phyloP scores from a whole-genome alignment of 805 yeast species.

The Lipomyces sp. region DNA sequence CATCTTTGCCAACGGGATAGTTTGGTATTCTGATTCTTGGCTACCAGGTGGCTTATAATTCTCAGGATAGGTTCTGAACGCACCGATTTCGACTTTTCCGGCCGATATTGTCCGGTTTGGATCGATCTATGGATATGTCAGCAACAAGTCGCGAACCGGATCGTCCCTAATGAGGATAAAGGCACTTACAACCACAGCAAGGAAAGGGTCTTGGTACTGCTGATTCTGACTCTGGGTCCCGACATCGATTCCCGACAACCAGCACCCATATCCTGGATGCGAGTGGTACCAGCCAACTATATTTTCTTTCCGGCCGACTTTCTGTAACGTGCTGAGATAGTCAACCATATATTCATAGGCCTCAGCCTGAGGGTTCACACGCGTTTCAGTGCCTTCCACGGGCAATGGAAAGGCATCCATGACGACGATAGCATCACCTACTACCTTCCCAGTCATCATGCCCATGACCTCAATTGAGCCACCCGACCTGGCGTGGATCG shows the following conservation, averaged over 20 bases:
- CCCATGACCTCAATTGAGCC: conserved; percentile 95
- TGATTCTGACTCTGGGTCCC: conserved; percentile 86
- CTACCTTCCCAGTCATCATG: conserved; percentile 80
- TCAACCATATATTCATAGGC: conserved; percentile 95
- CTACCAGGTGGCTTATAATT: conserved; percentile 40
- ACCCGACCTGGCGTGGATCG: conserved; percentile 79
- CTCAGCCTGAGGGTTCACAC: conserved; percentile 93
- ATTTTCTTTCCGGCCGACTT: conserved; percentile 60
- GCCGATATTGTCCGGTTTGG: conserved; percentile 69
- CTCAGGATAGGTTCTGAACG: conserved; percentile 73
- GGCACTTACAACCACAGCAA: conserved; percentile 67
- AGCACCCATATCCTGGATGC: conserved; percentile 97
- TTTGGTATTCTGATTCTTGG: conserved; percentile 30
- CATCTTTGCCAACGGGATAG: conserved; percentile 57
- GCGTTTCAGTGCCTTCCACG: conserved; percentile 92
- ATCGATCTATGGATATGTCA: conserved; percentile 53
- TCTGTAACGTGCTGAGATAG: conserved; percentile 63
- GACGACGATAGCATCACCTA: conserved; percentile 62
- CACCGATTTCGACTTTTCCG: conserved; percentile 80
- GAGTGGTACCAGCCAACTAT: conserved; percentile 97
- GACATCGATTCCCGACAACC: conserved; percentile 93
- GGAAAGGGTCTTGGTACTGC: conserved; percentile 86
- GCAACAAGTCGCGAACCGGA: not conserved
- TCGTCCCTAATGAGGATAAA: not conserved
- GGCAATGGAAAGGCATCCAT: conserved; percentile 86